Evolutionary conservation across 1,139 yeast species (phyloP).

Genomic region (Protomyces inouyei): DNA sequence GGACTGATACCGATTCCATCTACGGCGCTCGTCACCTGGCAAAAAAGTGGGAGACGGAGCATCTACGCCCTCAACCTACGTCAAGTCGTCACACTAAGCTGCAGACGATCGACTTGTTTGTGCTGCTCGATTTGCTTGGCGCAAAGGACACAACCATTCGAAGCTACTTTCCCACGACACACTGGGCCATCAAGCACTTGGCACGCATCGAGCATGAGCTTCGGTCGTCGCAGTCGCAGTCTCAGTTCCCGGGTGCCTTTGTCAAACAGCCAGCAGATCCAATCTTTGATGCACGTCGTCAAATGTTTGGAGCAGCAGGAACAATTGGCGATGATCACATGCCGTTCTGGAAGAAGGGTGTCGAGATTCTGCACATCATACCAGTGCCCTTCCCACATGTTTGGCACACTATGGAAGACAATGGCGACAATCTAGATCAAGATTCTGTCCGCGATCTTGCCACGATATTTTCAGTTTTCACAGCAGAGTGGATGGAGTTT

Average conservation of each 20-base stretch:
- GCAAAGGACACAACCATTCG: conserved; percentile 42
- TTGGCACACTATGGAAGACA: conserved; percentile 47
- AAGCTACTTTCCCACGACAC: conserved; percentile 47
- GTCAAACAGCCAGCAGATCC: conserved; percentile 4
- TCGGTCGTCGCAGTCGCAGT: background rate
- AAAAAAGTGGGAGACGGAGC: conserved; percentile 39
- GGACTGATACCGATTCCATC: conserved; percentile 51
- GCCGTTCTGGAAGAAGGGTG: conserved; percentile 48
- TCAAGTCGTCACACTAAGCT: conserved; percentile 33
- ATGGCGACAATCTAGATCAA: conserved; percentile 11
- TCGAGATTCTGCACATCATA: conserved; percentile 50
- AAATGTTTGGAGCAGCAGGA: conserved; percentile 11
- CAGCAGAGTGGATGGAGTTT: conserved; percentile 18
- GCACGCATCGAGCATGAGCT: conserved; percentile 37
- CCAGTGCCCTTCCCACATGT: conserved; percentile 48
- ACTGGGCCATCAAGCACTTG: conserved; percentile 42
- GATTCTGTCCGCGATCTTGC: conserved; percentile 15
- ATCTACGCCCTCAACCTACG: conserved; percentile 30
- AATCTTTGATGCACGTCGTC: conserved; percentile 8
- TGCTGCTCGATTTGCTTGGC: conserved; percentile 52
- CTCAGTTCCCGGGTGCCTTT: too few species aligned
- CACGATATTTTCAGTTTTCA: conserved; percentile 1
- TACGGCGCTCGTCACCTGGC: conserved; percentile 55
- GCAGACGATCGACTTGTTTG: conserved; percentile 43
- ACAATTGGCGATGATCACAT: conserved; percentile 52